Conservation (phyloP, 805 yeast species). For the Komagataella populi region DNA sequence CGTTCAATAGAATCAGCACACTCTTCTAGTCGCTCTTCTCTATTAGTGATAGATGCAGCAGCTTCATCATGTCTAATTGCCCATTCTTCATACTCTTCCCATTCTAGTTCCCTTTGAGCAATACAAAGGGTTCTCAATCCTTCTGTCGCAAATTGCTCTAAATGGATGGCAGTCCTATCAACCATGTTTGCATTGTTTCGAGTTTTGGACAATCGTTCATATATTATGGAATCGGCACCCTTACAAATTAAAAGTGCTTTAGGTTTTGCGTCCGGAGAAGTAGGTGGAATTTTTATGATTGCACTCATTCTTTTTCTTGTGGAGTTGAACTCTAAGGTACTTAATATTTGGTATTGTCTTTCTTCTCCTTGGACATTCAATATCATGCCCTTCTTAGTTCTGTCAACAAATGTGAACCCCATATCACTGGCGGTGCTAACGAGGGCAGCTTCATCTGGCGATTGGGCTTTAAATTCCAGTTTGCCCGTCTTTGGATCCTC, state of each 20-base stretch:
- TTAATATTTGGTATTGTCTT: constrained; percentile 59
- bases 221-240: constrained; percentile 78
- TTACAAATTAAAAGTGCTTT: constrained; percentile 61
- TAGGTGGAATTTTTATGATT: constrained; percentile 52
- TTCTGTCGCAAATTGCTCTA: constrained; percentile 71
- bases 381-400: constrained; percentile 56
- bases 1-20: constrained; percentile 66
- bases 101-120: constrained; percentile 53
- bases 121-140: constrained; percentile 75
- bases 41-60: constrained; percentile 41
- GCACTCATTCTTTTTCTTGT: constrained; percentile 85
- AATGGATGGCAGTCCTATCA: constrained; percentile 55
- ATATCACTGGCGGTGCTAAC: constrained; percentile 72
- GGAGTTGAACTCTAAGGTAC: constrained; percentile 66
- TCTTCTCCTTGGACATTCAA: constrained; percentile 57
- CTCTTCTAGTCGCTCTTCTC: constrained; percentile 63
- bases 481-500: constrained; percentile 44
- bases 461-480: constrained; percentile 55
- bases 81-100: constrained; percentile 56
- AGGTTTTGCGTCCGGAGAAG: constrained; percentile 29
- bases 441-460: constrained; percentile 81
- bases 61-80: constrained; percentile 48
- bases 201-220: constrained; percentile 40
- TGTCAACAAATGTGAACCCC: constrained; percentile 53
- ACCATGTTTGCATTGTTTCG: constrained; percentile 28